Conservation (phyloP, 2,329 filamentous ascomycete genomes). For the Cercospora sesami region DNA sequence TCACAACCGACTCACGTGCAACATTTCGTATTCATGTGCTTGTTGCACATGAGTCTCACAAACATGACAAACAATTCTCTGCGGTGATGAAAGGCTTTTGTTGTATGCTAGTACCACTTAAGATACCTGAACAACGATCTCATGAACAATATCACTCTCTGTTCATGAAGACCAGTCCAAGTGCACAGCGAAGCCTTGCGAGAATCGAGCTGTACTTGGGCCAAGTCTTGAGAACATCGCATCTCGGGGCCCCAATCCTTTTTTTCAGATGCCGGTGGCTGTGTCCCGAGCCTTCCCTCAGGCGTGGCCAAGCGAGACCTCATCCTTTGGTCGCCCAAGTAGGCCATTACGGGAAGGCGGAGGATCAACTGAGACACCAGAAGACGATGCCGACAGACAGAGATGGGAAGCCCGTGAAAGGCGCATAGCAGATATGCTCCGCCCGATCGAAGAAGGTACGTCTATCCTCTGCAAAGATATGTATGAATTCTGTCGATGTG, state of each 20-base stretch:
- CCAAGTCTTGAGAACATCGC: background rate
- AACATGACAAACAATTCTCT: background rate
- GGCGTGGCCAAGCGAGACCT: background rate
- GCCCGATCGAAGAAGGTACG: background rate
- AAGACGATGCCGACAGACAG: background rate
- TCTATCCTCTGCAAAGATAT: background rate
- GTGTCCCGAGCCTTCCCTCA: background rate
- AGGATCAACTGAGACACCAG: background rate
- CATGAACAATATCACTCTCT: background rate
- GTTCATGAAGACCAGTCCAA: background rate
- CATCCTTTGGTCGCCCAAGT: background rate
- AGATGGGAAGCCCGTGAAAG: background rate
- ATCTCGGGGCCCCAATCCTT: background rate
- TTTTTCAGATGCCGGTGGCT: background rate
- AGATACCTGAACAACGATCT: background rate
- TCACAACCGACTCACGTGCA: background rate
- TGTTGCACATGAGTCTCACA: background rate
- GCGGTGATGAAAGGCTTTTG: background rate
- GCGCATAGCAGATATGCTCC: background rate
- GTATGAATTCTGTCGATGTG: background rate
- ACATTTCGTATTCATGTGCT: background rate
- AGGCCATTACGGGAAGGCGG: background rate
- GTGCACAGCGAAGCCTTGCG: background rate
- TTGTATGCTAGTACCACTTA: background rate
- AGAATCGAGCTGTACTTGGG: background rate